phyloP scores from a whole-genome alignment of 371 early-diverging fungal species.

The Encephalitozoon intestinalis region DNA sequence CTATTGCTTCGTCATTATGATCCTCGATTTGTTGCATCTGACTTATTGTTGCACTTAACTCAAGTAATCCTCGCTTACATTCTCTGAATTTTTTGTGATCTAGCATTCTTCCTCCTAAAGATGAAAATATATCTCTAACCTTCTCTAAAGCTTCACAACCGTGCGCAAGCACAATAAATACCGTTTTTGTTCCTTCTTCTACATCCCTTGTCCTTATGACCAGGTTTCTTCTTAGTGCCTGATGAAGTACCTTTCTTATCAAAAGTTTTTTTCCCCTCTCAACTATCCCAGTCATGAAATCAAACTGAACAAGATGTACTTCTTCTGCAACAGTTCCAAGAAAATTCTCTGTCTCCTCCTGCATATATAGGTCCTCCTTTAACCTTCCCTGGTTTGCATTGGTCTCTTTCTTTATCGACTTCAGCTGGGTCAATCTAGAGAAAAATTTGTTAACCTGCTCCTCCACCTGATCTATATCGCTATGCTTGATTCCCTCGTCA shows the following conservation, averaged over 20 bases:
- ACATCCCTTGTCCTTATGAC: constrained; percentile 47
- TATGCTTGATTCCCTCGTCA: constrained; percentile 11
- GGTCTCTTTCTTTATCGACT: constrained; percentile 49
- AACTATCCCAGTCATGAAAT: constrained; percentile 58
- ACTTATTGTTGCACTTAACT: constrained; percentile 35
- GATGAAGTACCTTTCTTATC: constrained; percentile 51
- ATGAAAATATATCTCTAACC: constrained; percentile 49
- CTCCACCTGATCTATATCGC: constrained; percentile 32
- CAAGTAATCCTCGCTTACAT: constrained; percentile 34
- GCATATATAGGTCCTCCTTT: constrained; percentile 53
- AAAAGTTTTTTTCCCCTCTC: constrained; percentile 50
- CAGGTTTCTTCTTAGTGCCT: constrained; percentile 55
- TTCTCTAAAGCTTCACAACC: constrained; percentile 48
- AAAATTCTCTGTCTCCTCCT: constrained; percentile 50
- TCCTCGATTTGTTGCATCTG: constrained; percentile 46
- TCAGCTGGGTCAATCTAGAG: constrained; percentile 47
- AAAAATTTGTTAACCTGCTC: constrained; percentile 54
- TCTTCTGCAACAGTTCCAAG: constrained; percentile 32
- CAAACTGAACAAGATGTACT: constrained; percentile 34
- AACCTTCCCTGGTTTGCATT: constrained; percentile 6
- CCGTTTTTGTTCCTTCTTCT: constrained; percentile 29
- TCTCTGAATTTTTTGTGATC: constrained; percentile 31
- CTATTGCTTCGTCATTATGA: constrained; percentile 44
- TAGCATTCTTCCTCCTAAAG: constrained; percentile 51
- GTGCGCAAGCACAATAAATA: constrained; percentile 59